Percentiles rank a stretch among this genome's conserved stretches.
Evolutionary conservation across 169 alveolate genomes (phyloP).

Genomic region (Perkinsus marinus): DNA sequence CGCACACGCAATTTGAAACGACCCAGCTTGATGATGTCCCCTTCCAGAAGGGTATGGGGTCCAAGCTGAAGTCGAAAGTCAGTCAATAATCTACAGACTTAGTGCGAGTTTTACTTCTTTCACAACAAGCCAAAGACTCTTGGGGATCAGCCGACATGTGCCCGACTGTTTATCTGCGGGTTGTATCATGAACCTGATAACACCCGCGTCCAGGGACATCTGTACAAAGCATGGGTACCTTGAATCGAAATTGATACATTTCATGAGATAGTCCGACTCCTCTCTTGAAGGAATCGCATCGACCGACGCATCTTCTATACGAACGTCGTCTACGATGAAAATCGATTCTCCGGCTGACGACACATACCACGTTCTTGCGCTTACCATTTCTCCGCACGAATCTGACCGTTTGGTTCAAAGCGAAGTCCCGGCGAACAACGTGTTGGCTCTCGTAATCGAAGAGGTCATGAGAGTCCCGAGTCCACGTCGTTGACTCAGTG

Average conservation of each 20-base stretch:
- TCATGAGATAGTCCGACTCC: neutral
- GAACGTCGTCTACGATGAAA: neutral
- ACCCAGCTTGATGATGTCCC: conserved; percentile 69
- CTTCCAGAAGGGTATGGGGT: conserved; percentile 56
- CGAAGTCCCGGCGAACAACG: conserved; percentile 37
- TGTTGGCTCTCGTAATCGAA: conserved; percentile 73
- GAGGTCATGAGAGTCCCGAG: conserved; percentile 71
- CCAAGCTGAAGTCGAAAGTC: conserved; percentile 31
- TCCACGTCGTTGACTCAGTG: conserved; percentile 46
- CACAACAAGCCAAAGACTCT: conserved; percentile 60
- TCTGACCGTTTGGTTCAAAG: conserved; percentile 17
- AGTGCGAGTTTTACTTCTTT: conserved; percentile 21
- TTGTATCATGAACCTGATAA: conserved; percentile 31
- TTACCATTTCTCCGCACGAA: conserved; percentile 13
- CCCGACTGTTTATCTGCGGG: conserved; percentile 42
- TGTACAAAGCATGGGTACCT: neutral
- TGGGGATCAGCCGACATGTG: conserved; percentile 38
- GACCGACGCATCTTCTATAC: neutral
- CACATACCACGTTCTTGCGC: neutral
- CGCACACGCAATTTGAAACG: conserved; percentile 63
- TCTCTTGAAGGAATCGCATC: neutral
- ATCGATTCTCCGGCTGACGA: neutral
- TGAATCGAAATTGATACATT: conserved; percentile 1
- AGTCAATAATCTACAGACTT: neutral
- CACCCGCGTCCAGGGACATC: neutral